A percentile compares a stretch with the other conserved stretches of the same genome.
These are phyloP conservation scores for Amaranthus cruentus DNA, from an alignment of 148 eudicot genomes.

Conservation along the genomic window DNA sequence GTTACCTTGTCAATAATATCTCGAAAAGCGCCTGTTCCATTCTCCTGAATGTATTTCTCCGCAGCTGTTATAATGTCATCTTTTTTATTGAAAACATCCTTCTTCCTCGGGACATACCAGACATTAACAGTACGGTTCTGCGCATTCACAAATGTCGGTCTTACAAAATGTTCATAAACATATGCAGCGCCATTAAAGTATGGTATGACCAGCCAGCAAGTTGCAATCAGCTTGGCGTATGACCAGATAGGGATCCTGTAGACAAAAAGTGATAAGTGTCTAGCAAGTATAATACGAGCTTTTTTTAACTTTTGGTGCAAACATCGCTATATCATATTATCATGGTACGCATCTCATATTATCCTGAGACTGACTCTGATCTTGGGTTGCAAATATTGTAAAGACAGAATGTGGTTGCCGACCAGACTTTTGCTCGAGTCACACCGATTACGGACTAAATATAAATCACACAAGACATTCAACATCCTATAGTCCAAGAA, in stretches of 20 bases:
- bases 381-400: too few species aligned
- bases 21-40: slow-evolving; percentile 66
- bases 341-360: too few species aligned
- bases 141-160: slow-evolving; percentile 59
- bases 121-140: slow-evolving; percentile 44
- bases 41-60: slow-evolving; percentile 67
- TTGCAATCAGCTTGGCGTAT: slow-evolving; percentile 60
- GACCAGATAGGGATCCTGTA: slow-evolving; percentile 95
- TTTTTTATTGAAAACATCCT: slow-evolving; percentile 44
- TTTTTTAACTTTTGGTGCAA: too few species aligned
- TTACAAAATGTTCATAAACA: slow-evolving; percentile 74
- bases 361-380: too few species aligned
- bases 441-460: too few species aligned
- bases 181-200: slow-evolving; percentile 96
- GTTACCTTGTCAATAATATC: slow-evolving; percentile 54
- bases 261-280: neutral
- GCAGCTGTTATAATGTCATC: slow-evolving; percentile 84
- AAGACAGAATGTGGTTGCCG: too few species aligned
- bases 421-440: too few species aligned
- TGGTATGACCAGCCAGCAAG: slow-evolving; percentile 97
- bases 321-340: too few species aligned
- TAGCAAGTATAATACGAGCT: too few species aligned
- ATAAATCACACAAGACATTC: too few species aligned
- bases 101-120: slow-evolving; percentile 69
- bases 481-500: too few species aligned